Conservation (phyloP, 768 basidiomycete species). For the Auricularia sp. region DNA sequence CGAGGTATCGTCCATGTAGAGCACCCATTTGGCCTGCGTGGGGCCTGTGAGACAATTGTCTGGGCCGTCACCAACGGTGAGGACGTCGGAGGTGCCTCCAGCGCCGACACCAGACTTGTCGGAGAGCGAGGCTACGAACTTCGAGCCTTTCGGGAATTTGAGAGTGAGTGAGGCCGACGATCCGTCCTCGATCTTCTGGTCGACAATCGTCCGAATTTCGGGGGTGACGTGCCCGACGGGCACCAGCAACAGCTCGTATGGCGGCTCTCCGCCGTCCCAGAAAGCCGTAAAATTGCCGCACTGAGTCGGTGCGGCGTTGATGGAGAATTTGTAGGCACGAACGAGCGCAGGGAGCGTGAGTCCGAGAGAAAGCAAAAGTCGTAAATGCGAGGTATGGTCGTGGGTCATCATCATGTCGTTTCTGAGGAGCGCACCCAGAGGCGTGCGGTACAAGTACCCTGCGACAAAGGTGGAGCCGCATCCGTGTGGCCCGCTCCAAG, state of each 20-base stretch:
- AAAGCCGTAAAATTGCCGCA: slow-evolving; percentile 56
- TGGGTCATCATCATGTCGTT: too few relatives aligned
- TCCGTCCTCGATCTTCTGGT: slow-evolving; percentile 39
- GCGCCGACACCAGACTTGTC: slow-evolving; percentile 10
- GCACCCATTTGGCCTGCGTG: neutral
- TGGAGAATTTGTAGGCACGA: slow-evolving; percentile 32
- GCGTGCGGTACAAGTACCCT: too few relatives aligned
- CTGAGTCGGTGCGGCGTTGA: slow-evolving; percentile 45
- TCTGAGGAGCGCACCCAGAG: too few relatives aligned
- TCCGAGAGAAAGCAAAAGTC: neutral
- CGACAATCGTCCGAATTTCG: slow-evolving; percentile 54
- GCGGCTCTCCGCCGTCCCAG: slow-evolving; percentile 50
- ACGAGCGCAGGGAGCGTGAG: slow-evolving; percentile 4
- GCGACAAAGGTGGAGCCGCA: too few relatives aligned
- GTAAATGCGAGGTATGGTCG: too few relatives aligned
- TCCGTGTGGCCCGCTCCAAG: too few relatives aligned
- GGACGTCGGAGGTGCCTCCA: slow-evolving; percentile 11
- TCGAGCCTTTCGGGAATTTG: slow-evolving; percentile 55
- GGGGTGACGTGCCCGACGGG: slow-evolving; percentile 55
- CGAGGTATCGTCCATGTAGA: slow-evolving; percentile 34
- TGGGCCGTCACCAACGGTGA: slow-evolving; percentile 20
- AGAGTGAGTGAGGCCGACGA: slow-evolving; percentile 34
- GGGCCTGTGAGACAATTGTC: slow-evolving; percentile 23
- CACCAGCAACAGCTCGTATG: slow-evolving; percentile 57
- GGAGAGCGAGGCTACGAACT: slow-evolving; percentile 53